Base-by-base conservation (phyloP, 2,329 filamentous ascomycete genomes). In the Penicillium sp. region DNA sequence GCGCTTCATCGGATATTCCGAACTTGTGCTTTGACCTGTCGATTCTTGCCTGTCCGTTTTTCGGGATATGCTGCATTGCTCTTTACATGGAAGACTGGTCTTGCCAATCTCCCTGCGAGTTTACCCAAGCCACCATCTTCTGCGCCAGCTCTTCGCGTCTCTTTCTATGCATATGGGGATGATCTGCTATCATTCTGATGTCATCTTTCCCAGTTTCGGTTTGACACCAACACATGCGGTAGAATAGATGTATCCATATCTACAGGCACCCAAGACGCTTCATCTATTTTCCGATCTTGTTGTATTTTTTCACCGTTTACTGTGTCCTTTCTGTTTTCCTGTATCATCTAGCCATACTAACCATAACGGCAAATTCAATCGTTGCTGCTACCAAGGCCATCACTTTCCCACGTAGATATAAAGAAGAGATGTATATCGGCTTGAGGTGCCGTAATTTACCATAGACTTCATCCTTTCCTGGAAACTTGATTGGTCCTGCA, bases 231-330 rank as follows among this genome's bases (percentile, higher is more conserved):
- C 63, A 64, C 64, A 66, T 60, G 66, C 67, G 67, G 71, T 70
- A 70, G 67, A 73, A 70, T 76, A 74, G 73, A 76, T 75, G 71
- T 75, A 76, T 64, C 64, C 70, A 73, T 76, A 76, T 38, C 61
- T 64, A 60, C 62, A 66, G 51, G 58, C 62, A 66, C 58, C 55
- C 31, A 62, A 60, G 26, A 54, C 61, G 47, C 58, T 48, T 61
- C 30, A 38, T 56, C 23, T 62, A 13, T 61, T 35, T 55, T 31
- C 23, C 5, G 13, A 50, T 58, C n/a, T 60, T 60, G 50, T 60
- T 44, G 6, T 58, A 48, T 53, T 53, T 41, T 55, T 55, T 31
- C 11, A 41, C 35, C 35, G 35, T 55, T 38, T 55, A 21, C 26
- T 54, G 26, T 57, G 8, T 49, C 56, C n/a, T 35, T 52, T 52